Evolutionary conservation across 345 rosid species (phyloP).

Genomic region (Balakata baccata): DNA sequence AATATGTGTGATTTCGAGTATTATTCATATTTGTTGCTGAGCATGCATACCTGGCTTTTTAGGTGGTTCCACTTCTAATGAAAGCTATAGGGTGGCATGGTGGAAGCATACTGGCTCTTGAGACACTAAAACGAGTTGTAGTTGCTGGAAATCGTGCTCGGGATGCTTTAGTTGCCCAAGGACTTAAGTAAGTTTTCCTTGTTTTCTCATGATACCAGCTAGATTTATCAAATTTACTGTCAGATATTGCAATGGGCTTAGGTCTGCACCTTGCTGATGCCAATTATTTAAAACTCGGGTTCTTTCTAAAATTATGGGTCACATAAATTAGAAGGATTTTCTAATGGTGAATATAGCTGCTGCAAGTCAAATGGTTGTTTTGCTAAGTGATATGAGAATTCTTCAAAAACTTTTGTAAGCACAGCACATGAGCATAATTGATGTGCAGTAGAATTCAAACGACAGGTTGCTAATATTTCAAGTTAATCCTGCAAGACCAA

Average conservation of each 20-base stretch:
- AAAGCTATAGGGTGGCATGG: slow-evolving; percentile 99
- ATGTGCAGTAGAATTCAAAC: background rate
- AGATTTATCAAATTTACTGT: background rate
- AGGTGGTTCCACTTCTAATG: slow-evolving; percentile 99
- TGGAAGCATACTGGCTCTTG: slow-evolving; percentile 97
- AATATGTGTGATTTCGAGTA: background rate
- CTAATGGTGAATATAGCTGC: background rate
- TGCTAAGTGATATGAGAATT: background rate
- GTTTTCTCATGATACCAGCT: background rate
- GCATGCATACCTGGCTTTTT: slow-evolving; percentile 6
- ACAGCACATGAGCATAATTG: background rate
- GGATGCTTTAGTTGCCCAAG: slow-evolving; percentile 98
- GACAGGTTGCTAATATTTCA: background rate
- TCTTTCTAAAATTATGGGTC: background rate
- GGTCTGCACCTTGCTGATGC: background rate
- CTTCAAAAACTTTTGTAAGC: background rate
- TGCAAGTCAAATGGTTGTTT: background rate
- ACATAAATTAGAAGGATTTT: background rate
- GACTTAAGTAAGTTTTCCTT: slow-evolving; percentile 66
- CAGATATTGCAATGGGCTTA: background rate
- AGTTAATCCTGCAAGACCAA: background rate
- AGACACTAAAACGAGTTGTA: slow-evolving; percentile 91
- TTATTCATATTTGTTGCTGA: background rate
- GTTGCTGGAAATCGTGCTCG: slow-evolving; percentile 98
- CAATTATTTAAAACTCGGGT: background rate